Conservation (phyloP, 1,284 basidiomycete species). For the Marasmius oreades region DNA sequence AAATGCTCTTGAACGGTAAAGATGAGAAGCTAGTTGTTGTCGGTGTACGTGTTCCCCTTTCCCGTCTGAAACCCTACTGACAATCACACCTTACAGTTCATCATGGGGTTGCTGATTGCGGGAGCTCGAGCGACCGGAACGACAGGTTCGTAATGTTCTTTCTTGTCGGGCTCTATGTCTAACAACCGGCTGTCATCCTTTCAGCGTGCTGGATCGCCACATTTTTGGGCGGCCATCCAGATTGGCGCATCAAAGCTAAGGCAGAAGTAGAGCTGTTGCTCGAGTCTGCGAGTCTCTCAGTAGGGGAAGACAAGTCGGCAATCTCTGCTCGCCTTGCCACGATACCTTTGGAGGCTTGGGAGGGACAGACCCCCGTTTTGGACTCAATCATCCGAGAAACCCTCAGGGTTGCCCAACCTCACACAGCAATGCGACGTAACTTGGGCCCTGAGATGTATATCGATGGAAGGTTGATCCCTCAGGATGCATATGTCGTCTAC, state of each 20-base stretch:
- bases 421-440: slow-evolving; percentile 74
- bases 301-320: slow-evolving; percentile 13
- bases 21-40: slow-evolving; percentile 66
- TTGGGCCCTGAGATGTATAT: slow-evolving; percentile 64
- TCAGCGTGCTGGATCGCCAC: slow-evolving; percentile 68
- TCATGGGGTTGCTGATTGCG: slow-evolving; percentile 73
- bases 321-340: slow-evolving; percentile 48
- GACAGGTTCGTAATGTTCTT: slow-evolving; percentile 41
- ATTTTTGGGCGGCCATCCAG: slow-evolving; percentile 59
- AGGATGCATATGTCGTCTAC: slow-evolving; percentile 70
- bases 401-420: slow-evolving; percentile 70
- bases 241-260: slow-evolving; percentile 57
- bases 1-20: slow-evolving; percentile 63
- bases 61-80: slow-evolving; percentile 16
- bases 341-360: slow-evolving; percentile 68
- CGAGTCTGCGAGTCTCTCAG: slow-evolving; percentile 35
- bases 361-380: slow-evolving; percentile 59
- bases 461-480: slow-evolving; percentile 60
- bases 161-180: slow-evolving; percentile 15
- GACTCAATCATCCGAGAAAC: slow-evolving; percentile 72
- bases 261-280: slow-evolving; percentile 61
- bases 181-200: slow-evolving; percentile 13
- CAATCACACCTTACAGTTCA: slow-evolving; percentile 47
- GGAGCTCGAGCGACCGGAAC: slow-evolving; percentile 74
- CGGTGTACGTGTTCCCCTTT: slow-evolving; percentile 47